Evolutionary conservation across 306 rosid species (phyloP), one percentile per base, ranked within the genome.

Genomic region (Glycine tomentella): DNA sequence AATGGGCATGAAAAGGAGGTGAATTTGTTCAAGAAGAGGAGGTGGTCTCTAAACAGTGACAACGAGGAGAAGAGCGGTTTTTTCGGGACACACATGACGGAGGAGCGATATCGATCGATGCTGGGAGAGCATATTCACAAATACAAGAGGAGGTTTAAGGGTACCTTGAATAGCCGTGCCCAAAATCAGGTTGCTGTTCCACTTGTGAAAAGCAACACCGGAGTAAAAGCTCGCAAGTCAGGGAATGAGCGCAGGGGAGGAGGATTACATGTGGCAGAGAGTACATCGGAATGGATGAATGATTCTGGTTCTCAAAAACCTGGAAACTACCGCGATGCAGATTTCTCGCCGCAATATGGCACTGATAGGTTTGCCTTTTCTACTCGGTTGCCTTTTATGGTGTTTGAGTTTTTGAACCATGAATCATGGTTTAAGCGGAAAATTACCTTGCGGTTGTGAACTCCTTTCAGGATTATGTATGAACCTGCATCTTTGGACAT

Each of bases 41-140:
- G 81, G 87, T 49, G 85, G 86, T 85, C 94, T 77, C 84, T 72
- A 36, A 92, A 87, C 70, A 87, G 97, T 69, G 98, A 93, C 52
- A 88, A 82, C 46, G 92, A 89, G 83, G 97, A 91, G 9, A 91
- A 76, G 86, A 92, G 83, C 50, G 74, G 76, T 84, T 93, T 89
- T 72, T 68, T 84, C 57, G 63, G 87, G 78, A 76, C 90, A 17
- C 90, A 50, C 77, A 84, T 87, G 83, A 93, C 91, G 0, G 99
- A 96, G 87, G 98, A 96, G 57, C 85, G 90, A 70, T 96, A 96
- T 75, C 80, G 98, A 48, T 88, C 95, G 74, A 96, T 96, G 98
- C 94, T 96, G 20, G 97, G 99, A 75, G 99, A 93, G 59, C 99
- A 96, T 86, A 83, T 93, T 82, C 89, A 92, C 87, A 90, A 90